A percentile compares a stretch with the other conserved stretches of the same genome.
These are phyloP conservation scores for Escovopsis sp. DNA, from an alignment of 2,329 filamentous ascomycete genomes.

Conservation along the genomic window DNA sequence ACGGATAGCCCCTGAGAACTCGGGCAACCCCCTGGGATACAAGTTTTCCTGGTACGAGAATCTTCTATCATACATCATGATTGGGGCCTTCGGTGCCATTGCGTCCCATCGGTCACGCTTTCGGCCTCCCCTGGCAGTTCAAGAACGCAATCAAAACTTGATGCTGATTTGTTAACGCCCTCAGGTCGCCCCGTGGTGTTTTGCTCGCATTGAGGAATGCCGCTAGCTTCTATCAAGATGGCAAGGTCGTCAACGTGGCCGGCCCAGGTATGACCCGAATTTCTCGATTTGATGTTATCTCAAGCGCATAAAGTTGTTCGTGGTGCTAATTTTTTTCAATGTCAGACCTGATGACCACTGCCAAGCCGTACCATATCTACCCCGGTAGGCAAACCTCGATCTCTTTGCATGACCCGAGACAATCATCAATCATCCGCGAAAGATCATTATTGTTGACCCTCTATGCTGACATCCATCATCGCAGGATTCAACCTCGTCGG, in stretches of 20 bases:
- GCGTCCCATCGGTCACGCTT: no score
- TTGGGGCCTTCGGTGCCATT: no score
- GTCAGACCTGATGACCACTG: constrained; percentile 60
- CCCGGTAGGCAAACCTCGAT: constrained; percentile 32
- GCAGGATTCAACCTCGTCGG: constrained; percentile 47
- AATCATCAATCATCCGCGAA: constrained; percentile 34
- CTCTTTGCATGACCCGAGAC: no score
- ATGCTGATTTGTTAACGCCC: no score
- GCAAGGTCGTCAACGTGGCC: constrained; percentile 52
- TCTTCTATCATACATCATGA: no score
- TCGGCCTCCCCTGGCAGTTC: no score
- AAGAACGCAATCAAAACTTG: no score
- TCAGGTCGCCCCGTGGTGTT: constrained; percentile 56
- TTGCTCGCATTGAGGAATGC: constrained; percentile 74
- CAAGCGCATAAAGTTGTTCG: no score
- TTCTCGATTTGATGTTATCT: no score
- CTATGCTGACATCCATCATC: no score
- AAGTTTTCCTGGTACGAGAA: constrained; percentile 51
- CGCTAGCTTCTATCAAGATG: constrained; percentile 68
- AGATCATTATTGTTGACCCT: no score
- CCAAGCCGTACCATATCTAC: constrained; percentile 79
- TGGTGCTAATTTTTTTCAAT: no score
- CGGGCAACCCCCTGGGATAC: constrained; percentile 86
- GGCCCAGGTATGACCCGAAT: constrained; percentile 13
- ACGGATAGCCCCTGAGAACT: constrained; percentile 23